Evolutionary conservation across 202 grass and related monocot genomes (phyloP), one percentile per base, ranked within the genome.

Genomic region (Zizania palustris): DNA sequence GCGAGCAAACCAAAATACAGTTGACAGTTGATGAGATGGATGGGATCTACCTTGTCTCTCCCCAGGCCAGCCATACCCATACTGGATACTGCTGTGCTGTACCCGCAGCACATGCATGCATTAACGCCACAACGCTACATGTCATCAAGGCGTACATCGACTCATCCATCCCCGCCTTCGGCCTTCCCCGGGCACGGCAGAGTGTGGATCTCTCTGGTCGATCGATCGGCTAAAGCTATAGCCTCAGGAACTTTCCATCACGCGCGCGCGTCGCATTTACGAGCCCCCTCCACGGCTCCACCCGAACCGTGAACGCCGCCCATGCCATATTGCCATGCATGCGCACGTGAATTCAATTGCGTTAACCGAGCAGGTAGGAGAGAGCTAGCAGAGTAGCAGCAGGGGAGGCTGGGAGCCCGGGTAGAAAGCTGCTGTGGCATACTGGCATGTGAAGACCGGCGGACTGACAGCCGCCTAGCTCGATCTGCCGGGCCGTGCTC

Each of bases 121-220:
- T 71, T 72, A 77, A 79, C 70, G 35, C 19, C 60, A 73, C 75
- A 51, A 73, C 68, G 82, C 6, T 65, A 41, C 42, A 36, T 7
- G n/a, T 18, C 18, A 10, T 0, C 28, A 28, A n/a, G n/a, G n/a
- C n/a, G n/a, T n/a, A n/a, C n/a, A n/a, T n/a, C n/a, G n/a, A 28
- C 28, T 28, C 28, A 28, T 28, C 28, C 28, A 28, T 28, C 28
- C 28, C 28, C 28, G n/a, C n/a, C n/a, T n/a, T n/a, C n/a, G n/a
- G n/a, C n/a, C n/a, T n/a, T n/a, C n/a, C n/a, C n/a, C n/a, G n/a
- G n/a, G n/a, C n/a, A n/a, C n/a, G 28, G 28, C 28, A 7, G 33
- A 6, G n/a, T 14, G 1, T 28, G 28, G 28, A 28, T 28, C 28
- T 28, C 13, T 74, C 43, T 40, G 12, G 67, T 85, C 75, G 19